Evolutionary conservation across 2,329 filamentous ascomycete species (phyloP), one percentile per base, ranked within the genome.

Genomic region (Fusarium euwallaceae): DNA sequence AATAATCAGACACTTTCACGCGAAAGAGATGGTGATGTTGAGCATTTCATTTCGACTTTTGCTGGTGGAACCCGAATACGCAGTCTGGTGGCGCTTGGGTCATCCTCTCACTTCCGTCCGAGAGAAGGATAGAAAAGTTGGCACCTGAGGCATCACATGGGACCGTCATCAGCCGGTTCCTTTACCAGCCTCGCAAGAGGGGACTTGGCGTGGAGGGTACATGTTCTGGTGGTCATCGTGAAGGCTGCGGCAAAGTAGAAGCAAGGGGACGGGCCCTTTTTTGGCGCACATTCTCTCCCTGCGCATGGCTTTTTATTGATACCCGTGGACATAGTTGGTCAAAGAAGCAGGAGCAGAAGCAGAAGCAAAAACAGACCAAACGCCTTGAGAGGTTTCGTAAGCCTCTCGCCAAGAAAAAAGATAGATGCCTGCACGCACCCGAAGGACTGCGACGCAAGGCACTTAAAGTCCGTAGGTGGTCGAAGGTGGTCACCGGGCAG

Each of bases 71-170:
- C 10, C 61, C 61, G 51, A 64, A 64, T 58, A 64, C 61, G 61
- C 34, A 56, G 22, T 17, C 24, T 24, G 22, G n/a, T 27, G 36
- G 20, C 48, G 45, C 63, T 48, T 51, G 39, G 64, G 41, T 32
- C 53, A 11, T 24, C 51, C 55, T 8, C 41, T 60, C 37, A n/a
- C 24, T 9, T 60, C 61, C 8, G 24, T 58, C 55, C 55, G 36
- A 22, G 8, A 39, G 32, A 34, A 17, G 14, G 43, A 66, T 51
- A 32, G 32, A 27, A 56, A 43, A 61, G 14, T 63, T 39, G 51
- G 65, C 41, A 62, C 66, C 67, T 69, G 63, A 69, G 70, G 72
- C 70, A 76, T 66, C 65, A 72, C 66, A 68, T 73, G 63, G 73
- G 70, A 53, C 53, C 34, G 61, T 70, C 67, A 66, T 66, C 56